These are phyloP conservation scores for Hericium erinaceus DNA, from an alignment of 768 basidiomycete species.

Conservation along the genomic window DNA sequence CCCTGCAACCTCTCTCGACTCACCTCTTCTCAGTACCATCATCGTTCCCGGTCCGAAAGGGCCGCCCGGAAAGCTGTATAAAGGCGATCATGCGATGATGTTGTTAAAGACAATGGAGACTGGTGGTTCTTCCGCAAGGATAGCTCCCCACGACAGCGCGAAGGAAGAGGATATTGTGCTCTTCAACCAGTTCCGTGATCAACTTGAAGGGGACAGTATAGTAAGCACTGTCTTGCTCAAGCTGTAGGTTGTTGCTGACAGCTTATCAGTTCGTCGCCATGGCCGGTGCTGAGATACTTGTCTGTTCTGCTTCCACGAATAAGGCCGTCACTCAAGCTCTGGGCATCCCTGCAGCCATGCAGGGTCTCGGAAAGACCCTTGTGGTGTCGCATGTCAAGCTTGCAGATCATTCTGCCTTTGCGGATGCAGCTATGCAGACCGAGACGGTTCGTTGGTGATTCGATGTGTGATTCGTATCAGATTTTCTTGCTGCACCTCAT, in stretches of 20 bases:
- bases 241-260: not conserved
- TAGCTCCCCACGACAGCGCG: conserved; percentile 7
- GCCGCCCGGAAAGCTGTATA: conserved; percentile 17
- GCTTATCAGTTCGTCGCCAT: conserved; percentile 10
- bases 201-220: conserved; percentile 9
- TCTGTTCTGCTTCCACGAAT: conserved; percentile 13
- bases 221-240: not conserved
- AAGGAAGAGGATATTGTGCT: not conserved
- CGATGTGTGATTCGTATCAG: no score
- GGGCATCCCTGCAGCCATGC: conserved; percentile 3
- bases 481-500: no score
- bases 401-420: conserved; percentile 8
- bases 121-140: conserved; percentile 13
- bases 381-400: conserved; percentile 15
- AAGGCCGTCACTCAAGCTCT: conserved; percentile 8
- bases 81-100: conserved; percentile 5
- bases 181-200: conserved; percentile 7
- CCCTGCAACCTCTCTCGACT: not conserved
- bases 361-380: conserved; percentile 6
- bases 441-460: conserved; percentile 31
- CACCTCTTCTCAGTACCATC: conserved; percentile 2
- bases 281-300: conserved; percentile 8
- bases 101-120: conserved; percentile 13
- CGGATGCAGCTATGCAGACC: conserved; percentile 22
- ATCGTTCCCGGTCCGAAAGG: conserved; percentile 4